These are phyloP conservation scores for Phytophthora quininea DNA, from an alignment of 352 stramenopile genomes.

Conservation along the genomic window DNA sequence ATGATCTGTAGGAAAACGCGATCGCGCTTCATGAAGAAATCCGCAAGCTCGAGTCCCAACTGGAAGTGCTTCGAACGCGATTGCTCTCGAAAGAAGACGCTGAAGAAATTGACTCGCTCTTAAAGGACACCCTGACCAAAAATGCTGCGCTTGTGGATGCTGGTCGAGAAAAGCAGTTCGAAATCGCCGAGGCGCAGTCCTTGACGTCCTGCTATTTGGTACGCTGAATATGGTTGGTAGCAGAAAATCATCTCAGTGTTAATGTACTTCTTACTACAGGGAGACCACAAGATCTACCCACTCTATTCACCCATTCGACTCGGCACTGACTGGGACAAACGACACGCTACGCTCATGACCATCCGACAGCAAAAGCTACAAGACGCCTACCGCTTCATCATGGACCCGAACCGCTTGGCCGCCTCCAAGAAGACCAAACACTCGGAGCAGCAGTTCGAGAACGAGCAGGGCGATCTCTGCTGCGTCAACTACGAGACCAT, in stretches of 20 bases:
- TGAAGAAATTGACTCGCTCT: not conserved
- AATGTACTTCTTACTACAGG: slow-evolving; percentile 1
- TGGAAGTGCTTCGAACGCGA: slow-evolving; percentile 14
- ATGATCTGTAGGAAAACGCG: slow-evolving; percentile 8
- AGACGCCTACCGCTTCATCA: slow-evolving; percentile 26
- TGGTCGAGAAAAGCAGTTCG: slow-evolving; percentile 8
- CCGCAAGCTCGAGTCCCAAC: slow-evolving; percentile 12
- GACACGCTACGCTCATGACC: slow-evolving; percentile 9
- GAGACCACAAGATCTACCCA: slow-evolving; percentile 16
- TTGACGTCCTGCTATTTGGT: slow-evolving; percentile 15
- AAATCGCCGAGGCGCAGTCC: slow-evolving; percentile 19
- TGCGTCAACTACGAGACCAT: slow-evolving; percentile 28
- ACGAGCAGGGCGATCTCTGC: slow-evolving; percentile 28
- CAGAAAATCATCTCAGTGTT: not conserved
- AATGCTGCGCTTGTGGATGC: slow-evolving; percentile 1
- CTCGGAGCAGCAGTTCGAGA: slow-evolving; percentile 33
- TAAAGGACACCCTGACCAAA: slow-evolving; percentile 7
- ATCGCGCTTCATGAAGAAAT: slow-evolving; percentile 12
- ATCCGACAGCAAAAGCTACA: slow-evolving; percentile 20
- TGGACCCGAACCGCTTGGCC: slow-evolving; percentile 9
- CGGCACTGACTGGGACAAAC: slow-evolving; percentile 14
- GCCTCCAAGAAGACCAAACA: slow-evolving; percentile 23
- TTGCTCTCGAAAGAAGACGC: not conserved
- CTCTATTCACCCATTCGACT: slow-evolving; percentile 30
- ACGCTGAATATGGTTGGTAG: not conserved